Base-by-base conservation (phyloP, 2,329 filamentous ascomycete species). In the Epichloe sibirici region DNA sequence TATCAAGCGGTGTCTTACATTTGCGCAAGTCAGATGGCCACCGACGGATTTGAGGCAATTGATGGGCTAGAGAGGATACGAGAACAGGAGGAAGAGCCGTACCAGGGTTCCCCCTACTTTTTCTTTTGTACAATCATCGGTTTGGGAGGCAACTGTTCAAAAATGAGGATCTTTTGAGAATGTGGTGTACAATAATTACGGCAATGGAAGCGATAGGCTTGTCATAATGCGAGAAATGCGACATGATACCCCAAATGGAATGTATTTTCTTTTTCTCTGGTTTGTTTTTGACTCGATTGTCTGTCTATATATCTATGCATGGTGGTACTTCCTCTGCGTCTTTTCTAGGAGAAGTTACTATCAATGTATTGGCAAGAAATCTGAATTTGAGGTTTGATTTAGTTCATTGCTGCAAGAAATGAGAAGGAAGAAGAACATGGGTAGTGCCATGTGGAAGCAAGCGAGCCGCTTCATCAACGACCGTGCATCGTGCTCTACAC, bases 11-110 rank as follows among this genome's bases (percentile, higher is more conserved):
- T 96, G 90, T 65, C 71, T 98, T 65, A 97, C 88, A 56, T 98
- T 96, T 78, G 90, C 91, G 28, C 93, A 98, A 71, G 90, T 93
- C 34, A 82, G 91, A 60, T 98, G 93, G 93, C 90, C 90, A 53
- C 93, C 93, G 0, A 85, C 90, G 62, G 91, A 97, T 72, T 78
- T 93, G 60, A 77, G 88, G 64, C 93, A 98, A 73, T 73, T 98
- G 61, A 98, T 98, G 93, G 93, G 93, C 3, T 69, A 53, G 63
- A 45, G 11, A 4, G 43, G 15, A 39, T 7, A 11, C 38, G 4
- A 21, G 45, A 7, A 11, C 9, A 31, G 31, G 31, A 31, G 31
- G 31, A 31, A 31, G 31, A 31, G 8, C 9, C 3, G 9, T 11
- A 31, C 31, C 9, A 31, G 31, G 28, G 28, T 8, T 8, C 8